Evolutionary conservation across 345 rosid genomes (phyloP).

Genomic region (Euclidium syriacum): DNA sequence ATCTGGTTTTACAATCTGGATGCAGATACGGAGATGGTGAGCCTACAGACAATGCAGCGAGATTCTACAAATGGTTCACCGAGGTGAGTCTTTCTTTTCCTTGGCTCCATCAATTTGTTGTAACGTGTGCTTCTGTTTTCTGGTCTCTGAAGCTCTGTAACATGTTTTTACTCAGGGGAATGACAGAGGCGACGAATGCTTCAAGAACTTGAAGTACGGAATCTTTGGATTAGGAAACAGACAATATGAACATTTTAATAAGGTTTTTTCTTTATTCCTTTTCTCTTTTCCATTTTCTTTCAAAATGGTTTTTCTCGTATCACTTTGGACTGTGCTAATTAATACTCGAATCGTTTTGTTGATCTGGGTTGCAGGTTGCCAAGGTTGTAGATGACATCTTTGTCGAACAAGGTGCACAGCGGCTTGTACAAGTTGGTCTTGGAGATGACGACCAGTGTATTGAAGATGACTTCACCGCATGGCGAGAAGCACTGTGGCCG

Average conservation of each 20-base stretch:
- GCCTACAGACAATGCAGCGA: slow-evolving; percentile 98
- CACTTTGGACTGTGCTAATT: not conserved
- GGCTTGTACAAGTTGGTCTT: slow-evolving; percentile 70
- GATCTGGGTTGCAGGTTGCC: slow-evolving; percentile 52
- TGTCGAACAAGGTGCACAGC: slow-evolving; percentile 74
- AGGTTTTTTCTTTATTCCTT: slow-evolving; percentile 37
- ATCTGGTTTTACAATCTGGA: slow-evolving; percentile 4
- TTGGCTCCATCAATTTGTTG: not conserved
- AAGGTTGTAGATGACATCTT: slow-evolving; percentile 71
- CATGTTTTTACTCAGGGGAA: slow-evolving; percentile 47
- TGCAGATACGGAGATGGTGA: slow-evolving; percentile 98
- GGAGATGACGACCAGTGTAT: slow-evolving; percentile 95
- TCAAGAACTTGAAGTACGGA: slow-evolving; percentile 63
- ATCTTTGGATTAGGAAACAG: slow-evolving; percentile 96
- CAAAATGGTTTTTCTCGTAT: not conserved
- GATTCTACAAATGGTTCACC: slow-evolving; percentile 95
- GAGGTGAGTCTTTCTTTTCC: slow-evolving; percentile 49
- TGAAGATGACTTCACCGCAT: slow-evolving; percentile 81
- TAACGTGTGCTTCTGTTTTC: slow-evolving; percentile 9
- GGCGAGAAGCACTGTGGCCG: slow-evolving; percentile 90
- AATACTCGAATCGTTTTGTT: not conserved
- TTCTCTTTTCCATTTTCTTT: not conserved
- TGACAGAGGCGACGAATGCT: slow-evolving; percentile 71
- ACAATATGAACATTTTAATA: slow-evolving; percentile 95
- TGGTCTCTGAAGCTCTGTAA: slow-evolving; percentile 12